Percentiles rank a stretch among this genome's conserved stretches.
Conservation (phyloP, 805 yeast genomes). For the Vanderwaltozyma verrucispora region DNA sequence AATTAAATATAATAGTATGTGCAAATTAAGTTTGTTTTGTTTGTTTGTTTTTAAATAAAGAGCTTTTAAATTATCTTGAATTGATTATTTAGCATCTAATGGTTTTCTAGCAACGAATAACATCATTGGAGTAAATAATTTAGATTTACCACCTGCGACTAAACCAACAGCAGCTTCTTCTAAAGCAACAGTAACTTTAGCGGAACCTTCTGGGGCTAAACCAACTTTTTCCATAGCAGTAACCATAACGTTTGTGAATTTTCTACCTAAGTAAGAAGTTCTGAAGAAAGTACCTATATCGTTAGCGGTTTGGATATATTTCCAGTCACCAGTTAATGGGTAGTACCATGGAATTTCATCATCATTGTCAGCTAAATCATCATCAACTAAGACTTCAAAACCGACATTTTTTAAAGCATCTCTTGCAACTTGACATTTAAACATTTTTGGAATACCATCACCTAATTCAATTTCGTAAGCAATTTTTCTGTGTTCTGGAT, state of each 20-base stretch:
- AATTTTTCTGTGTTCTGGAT: constrained; percentile 83
- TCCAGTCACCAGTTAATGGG: constrained; percentile 92
- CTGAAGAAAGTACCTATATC: constrained; percentile 81
- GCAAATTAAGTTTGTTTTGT: not conserved
- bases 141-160: constrained; percentile 84
- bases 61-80: too few species aligned
- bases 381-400: constrained; percentile 63
- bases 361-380: constrained; percentile 72
- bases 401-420: constrained; percentile 81
- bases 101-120: constrained; percentile 86
- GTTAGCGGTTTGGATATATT: constrained; percentile 64
- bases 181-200: constrained; percentile 80
- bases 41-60: not conserved
- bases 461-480: constrained; percentile 97
- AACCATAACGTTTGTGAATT: constrained; percentile 68
- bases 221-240: constrained; percentile 77
- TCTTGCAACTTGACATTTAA: constrained; percentile 71
- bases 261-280: constrained; percentile 81
- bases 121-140: constrained; percentile 97
- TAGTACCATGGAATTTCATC: constrained; percentile 96
- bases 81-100: constrained; percentile 6
- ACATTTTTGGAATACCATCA: constrained; percentile 99
- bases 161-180: constrained; percentile 96
- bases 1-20: too few species aligned
- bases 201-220: constrained; percentile 86